phyloP scores from a whole-genome alignment of 768 basidiomycete species.

The Amanita molliuscula region DNA sequence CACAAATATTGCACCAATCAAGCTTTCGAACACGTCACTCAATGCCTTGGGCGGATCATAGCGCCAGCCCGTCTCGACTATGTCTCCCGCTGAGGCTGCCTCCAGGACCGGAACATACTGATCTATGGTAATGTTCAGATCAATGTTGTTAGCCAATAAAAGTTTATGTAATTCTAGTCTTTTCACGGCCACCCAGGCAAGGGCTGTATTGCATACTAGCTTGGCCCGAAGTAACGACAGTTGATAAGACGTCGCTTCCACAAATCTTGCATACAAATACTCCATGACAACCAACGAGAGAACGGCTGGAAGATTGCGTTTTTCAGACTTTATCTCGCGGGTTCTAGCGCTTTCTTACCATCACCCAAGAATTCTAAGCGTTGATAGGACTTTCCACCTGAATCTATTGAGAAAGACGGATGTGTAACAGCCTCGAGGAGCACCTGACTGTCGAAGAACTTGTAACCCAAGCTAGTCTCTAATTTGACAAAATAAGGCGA shows the following conservation, averaged over 20 bases:
- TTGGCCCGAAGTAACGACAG: slow-evolving; percentile 62
- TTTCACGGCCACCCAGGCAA: slow-evolving; percentile 60
- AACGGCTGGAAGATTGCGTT: slow-evolving; percentile 36
- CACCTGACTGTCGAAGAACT: slow-evolving; percentile 50
- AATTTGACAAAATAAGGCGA: slow-evolving; percentile 41
- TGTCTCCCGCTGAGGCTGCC: slow-evolving; percentile 43
- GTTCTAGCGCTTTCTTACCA: slow-evolving; percentile 35
- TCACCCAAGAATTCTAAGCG: slow-evolving; percentile 87
- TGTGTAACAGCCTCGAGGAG: slow-evolving; percentile 80
- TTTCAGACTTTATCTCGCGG: background rate
- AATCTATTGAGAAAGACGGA: slow-evolving; percentile 51
- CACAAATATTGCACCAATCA: slow-evolving; percentile 76
- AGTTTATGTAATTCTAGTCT: slow-evolving; percentile 58
- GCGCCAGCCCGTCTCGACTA: slow-evolving; percentile 65
- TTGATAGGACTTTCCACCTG: slow-evolving; percentile 61
- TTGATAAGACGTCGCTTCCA: slow-evolving; percentile 64
- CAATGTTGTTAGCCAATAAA: slow-evolving; percentile 58
- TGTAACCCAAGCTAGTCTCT: slow-evolving; percentile 60
- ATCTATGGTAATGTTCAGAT: slow-evolving; percentile 55
- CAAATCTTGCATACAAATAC: slow-evolving; percentile 62
- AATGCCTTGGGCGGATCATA: slow-evolving; percentile 81
- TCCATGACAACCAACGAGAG: slow-evolving; percentile 64
- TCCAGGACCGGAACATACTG: slow-evolving; percentile 52
- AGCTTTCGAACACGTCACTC: slow-evolving; percentile 77
- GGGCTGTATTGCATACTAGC: slow-evolving; percentile 63